phyloP scores from a whole-genome alignment of 352 stramenopile species.

The Phytopythium vexans region DNA sequence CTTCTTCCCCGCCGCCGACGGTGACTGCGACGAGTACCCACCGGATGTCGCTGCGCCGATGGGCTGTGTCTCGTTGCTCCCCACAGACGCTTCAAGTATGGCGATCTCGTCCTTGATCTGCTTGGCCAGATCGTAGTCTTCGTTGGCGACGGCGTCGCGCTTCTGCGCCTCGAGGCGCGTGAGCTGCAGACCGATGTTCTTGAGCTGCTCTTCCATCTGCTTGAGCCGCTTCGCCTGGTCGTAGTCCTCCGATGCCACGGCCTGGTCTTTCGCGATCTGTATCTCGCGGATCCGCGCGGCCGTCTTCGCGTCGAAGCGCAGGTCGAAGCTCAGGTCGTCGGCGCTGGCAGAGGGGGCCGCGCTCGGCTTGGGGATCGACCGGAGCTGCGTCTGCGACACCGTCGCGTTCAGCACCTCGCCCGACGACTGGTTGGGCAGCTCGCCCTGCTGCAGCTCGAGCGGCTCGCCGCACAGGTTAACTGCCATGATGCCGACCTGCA shows the following conservation, averaged over 20 bases:
- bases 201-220: conserved; percentile 86
- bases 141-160: conserved; percentile 81
- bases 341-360: conserved; percentile 4
- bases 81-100: conserved; percentile 56
- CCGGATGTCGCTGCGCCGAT: conserved; percentile 24
- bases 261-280: conserved; percentile 79
- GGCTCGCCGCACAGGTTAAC: conserved; percentile 83
- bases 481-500: conserved; percentile 83
- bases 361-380: conserved; percentile 24
- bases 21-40: background rate
- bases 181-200: conserved; percentile 86
- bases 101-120: conserved; percentile 87
- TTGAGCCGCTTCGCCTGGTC: conserved; percentile 85
- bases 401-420: conserved; percentile 26
- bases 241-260: conserved; percentile 89
- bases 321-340: conserved; percentile 73
- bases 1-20: conserved; percentile 3
- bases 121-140: conserved; percentile 93
- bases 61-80: conserved; percentile 58
- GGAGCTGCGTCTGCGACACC: background rate
- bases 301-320: conserved; percentile 90
- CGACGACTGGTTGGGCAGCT: conserved; percentile 52
- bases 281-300: conserved; percentile 87
- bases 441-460: conserved; percentile 18
- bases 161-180: conserved; percentile 87